Evolutionary conservation across 2,329 filamentous ascomycete species (phyloP), one percentile per base, ranked within the genome.

Genomic region (Aureobasidium sp.): DNA sequence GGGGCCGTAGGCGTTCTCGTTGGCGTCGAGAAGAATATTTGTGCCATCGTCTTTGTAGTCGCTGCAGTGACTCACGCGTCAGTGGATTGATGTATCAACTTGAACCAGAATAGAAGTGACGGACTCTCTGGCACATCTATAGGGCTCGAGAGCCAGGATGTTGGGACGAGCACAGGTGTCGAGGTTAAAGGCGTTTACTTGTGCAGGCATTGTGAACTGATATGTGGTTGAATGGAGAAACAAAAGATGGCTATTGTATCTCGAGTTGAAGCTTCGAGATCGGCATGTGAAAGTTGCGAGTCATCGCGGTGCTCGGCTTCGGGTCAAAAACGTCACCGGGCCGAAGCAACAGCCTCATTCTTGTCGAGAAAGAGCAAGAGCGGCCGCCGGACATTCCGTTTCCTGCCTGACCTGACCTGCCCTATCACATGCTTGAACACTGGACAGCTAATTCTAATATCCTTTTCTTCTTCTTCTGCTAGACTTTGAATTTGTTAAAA

Each of bases 41-140:
- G 87, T 93, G 68, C 94, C 94, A 73, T 99, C 89, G 74, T 99
- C 93, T 79, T 99, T 97, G 84, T 99, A 97, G 83, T 99, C 94
- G 79, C 71, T 72, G 41, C 5, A 15, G 68, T 72, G 67, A 78
- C 55, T 64, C 20, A 59, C 36, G 12, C 9, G 51, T 47, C 51
- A 48, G 34, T 36, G 34, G 29, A 48, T 47, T 57, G 23, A 2
- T 20, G 20, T 20, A 20, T 34, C 17, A 29, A 20, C 47, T 34
- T n/a, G 29, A 9, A n/a, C 4, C 6, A 34, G 3, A 20, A 2
- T 5, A 34, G 29, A 17, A 4, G 15, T 17, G 63, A 72, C 78
- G 67, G 74, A 81, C 79, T 82, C 80, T 74, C 80, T 74, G 48
- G 80, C 80, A 69, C 80, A 82, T 66, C 80, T 73, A 65, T 82